Evolutionary conservation across 352 stramenopile genomes (phyloP).

Genomic region (Stramenopiles sp.): DNA sequence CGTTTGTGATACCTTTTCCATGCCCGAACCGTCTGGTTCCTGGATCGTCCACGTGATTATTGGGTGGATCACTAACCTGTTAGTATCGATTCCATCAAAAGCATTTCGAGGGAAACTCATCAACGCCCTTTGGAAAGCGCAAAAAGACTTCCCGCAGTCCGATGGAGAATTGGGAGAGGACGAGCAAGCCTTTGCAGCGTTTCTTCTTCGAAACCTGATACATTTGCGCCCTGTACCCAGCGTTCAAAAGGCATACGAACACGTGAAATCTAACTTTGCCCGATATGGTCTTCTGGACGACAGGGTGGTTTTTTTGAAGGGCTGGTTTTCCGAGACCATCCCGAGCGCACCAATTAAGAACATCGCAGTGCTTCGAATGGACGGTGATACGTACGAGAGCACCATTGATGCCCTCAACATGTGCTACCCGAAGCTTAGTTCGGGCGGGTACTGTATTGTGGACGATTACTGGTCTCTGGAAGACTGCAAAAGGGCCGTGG

Average conservation of each 20-base stretch:
- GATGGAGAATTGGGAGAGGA: background rate
- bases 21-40: background rate
- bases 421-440: background rate
- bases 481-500: background rate
- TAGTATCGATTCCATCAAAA: background rate
- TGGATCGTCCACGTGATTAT: background rate
- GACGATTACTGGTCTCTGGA: background rate
- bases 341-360: background rate
- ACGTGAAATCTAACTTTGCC: background rate
- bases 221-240: background rate
- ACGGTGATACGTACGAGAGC: background rate
- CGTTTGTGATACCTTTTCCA: background rate
- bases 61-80: background rate
- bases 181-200: background rate
- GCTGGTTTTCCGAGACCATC: background rate
- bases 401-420: background rate
- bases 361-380: background rate
- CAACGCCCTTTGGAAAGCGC: background rate
- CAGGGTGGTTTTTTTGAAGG: background rate
- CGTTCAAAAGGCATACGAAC: background rate
- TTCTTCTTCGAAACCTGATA: background rate
- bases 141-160: background rate
- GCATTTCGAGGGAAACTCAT: background rate
- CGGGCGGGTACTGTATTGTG: background rate
- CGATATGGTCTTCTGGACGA: background rate